Conservation (phyloP, 495 filamentous ascomycete species). For the Xylaria palmicola region DNA sequence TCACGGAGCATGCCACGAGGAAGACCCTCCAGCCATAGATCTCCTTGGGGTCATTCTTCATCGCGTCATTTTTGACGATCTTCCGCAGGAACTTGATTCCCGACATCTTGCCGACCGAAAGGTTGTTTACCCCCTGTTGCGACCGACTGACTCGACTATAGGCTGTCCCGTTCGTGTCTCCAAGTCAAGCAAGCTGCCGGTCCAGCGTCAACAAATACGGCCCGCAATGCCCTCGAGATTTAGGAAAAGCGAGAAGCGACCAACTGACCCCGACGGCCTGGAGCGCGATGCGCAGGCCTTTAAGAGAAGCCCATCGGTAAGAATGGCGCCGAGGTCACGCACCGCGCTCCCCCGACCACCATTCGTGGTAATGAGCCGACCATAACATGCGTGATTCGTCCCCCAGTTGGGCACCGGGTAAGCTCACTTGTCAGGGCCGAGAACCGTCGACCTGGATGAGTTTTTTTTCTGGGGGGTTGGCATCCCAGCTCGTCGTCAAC, state of each 20-base stretch:
- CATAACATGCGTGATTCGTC: not conserved
- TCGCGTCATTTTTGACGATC: slow-evolving; percentile 77
- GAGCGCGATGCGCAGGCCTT: not conserved
- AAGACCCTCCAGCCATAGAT: slow-evolving; percentile 81
- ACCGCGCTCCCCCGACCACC: not conserved
- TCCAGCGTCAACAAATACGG: not conserved
- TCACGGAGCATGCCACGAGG: slow-evolving; percentile 63
- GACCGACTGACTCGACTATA: not conserved
- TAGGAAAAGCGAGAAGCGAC: not conserved
- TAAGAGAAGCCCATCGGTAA: not conserved
- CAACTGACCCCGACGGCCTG: not conserved
- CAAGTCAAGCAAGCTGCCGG: not conserved
- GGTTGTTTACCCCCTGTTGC: not conserved
- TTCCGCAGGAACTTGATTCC: slow-evolving; percentile 49
- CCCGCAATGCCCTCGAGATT: not conserved
- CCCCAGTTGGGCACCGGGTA: not conserved
- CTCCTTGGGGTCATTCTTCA: slow-evolving; percentile 69
- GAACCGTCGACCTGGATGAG: not conserved
- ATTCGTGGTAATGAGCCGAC: not conserved
- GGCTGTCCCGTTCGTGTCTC: not conserved
- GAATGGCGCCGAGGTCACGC: not conserved
- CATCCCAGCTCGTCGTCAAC: not conserved
- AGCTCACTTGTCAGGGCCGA: not conserved
- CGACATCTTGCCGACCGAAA: slow-evolving; percentile 27
- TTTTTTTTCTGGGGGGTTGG: not conserved